Percentiles rank a stretch among this genome's conserved stretches.
phyloP scores from a whole-genome alignment of 768 basidiomycete species.

The Tephrocybe sp. region DNA sequence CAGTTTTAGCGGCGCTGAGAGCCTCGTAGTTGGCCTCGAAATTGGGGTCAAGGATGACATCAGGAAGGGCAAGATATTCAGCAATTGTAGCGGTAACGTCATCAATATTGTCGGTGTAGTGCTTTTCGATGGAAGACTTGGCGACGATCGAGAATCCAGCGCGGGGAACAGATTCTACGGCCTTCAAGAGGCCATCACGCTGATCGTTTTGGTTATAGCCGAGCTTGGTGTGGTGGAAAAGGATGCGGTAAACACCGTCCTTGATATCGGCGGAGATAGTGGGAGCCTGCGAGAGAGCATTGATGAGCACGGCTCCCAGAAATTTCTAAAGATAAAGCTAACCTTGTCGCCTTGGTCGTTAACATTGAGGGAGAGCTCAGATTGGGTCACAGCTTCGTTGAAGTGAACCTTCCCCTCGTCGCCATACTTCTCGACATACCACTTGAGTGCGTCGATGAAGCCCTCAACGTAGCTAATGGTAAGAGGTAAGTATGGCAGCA shows the following conservation, averaged over 20 bases:
- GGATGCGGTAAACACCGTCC: slow-evolving; percentile 40
- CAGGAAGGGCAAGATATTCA: slow-evolving; percentile 26
- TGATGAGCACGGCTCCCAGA: neutral
- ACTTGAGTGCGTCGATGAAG: slow-evolving; percentile 30
- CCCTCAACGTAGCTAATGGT: slow-evolving; percentile 34
- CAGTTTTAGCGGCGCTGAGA: slow-evolving; percentile 22
- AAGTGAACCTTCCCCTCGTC: slow-evolving; percentile 37
- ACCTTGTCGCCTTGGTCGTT: slow-evolving; percentile 31
- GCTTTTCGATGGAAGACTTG: slow-evolving; percentile 31
- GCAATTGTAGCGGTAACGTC: slow-evolving; percentile 28
- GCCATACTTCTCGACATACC: slow-evolving; percentile 29
- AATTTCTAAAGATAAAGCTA: neutral
- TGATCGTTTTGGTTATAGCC: slow-evolving; percentile 31
- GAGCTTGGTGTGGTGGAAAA: slow-evolving; percentile 32
- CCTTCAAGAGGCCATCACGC: slow-evolving; percentile 26
- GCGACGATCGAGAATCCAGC: slow-evolving; percentile 27
- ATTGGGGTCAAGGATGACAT: slow-evolving; percentile 37
- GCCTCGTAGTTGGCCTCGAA: slow-evolving; percentile 33
- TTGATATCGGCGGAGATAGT: slow-evolving; percentile 34
- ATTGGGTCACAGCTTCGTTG: slow-evolving; percentile 35
- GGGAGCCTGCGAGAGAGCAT: slow-evolving; percentile 20
- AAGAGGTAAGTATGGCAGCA: neutral
- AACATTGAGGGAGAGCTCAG: slow-evolving; percentile 32
- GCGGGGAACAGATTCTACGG: slow-evolving; percentile 32
- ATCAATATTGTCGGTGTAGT: slow-evolving; percentile 30